These are phyloP conservation scores for Xenosphaeropsis pyriputrescens DNA, from an alignment of 2,329 filamentous ascomycete species.

Conservation along the genomic window DNA sequence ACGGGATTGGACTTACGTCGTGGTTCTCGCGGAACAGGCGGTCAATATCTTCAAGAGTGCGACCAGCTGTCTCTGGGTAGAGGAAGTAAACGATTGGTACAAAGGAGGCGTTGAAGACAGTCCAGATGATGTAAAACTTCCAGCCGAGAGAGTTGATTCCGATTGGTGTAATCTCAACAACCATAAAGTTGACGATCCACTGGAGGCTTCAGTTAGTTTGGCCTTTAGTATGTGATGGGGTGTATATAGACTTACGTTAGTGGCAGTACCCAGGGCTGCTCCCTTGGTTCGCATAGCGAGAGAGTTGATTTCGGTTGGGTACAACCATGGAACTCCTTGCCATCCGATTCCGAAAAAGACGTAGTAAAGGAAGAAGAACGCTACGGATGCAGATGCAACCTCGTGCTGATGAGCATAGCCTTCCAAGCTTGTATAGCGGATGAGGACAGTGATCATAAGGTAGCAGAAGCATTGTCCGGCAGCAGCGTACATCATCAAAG, in stretches of 20 bases:
- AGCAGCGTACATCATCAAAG: slow-evolving; percentile 37
- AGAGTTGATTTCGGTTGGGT: slow-evolving; percentile 35
- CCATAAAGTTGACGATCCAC: slow-evolving; percentile 14
- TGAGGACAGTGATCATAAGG: slow-evolving; percentile 3
- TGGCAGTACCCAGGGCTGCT: slow-evolving; percentile 25
- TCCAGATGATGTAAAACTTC: slow-evolving; percentile 24
- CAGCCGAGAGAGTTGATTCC: slow-evolving; percentile 19
- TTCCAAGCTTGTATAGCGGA: slow-evolving; percentile 2
- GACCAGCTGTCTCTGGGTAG: slow-evolving; percentile 23
- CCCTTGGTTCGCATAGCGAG: slow-evolving; percentile 35
- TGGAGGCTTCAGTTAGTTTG: no score
- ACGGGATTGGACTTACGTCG: no score
- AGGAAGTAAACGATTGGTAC: slow-evolving; percentile 6
- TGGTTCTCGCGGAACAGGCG: neutral
- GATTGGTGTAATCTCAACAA: slow-evolving; percentile 16
- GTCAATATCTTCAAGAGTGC: slow-evolving; percentile 22
- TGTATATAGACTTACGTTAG: slow-evolving; percentile 2
- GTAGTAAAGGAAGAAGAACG: slow-evolving; percentile 4
- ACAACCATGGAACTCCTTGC: slow-evolving; percentile 34
- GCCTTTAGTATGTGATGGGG: no score
- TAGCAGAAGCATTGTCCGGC: slow-evolving; percentile 21
- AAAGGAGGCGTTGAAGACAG: slow-evolving; percentile 8
- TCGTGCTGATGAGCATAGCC: slow-evolving; percentile 3
- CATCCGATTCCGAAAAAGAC: slow-evolving; percentile 3
- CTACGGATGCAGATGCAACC: slow-evolving; percentile 2